Evolutionary conservation across 1,284 basidiomycete species (phyloP).

Genomic region (Cryptococcus sp.): DNA sequence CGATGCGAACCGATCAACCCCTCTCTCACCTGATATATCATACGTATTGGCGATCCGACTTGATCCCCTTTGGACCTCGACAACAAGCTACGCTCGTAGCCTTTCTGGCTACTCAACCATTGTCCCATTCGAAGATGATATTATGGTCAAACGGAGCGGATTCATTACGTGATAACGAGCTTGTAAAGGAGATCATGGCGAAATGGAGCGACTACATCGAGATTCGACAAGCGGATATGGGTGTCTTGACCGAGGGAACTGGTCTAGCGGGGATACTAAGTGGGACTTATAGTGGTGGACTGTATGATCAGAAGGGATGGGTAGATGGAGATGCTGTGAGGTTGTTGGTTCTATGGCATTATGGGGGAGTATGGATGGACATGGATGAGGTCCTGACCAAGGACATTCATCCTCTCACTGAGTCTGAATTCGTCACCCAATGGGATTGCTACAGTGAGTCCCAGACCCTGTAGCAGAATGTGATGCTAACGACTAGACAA

Average conservation of each 20-base stretch:
- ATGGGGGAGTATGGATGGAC: slow-evolving; percentile 89
- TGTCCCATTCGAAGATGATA: slow-evolving; percentile 60
- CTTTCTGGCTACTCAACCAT: slow-evolving; percentile 82
- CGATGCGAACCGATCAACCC: slow-evolving; percentile 51
- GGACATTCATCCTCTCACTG: slow-evolving; percentile 72
- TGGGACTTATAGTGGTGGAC: slow-evolving; percentile 41
- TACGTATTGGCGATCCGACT: slow-evolving; percentile 84
- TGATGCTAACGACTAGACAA: slow-evolving; percentile 58
- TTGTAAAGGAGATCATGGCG: slow-evolving; percentile 60
- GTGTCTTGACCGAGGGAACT: slow-evolving; percentile 65
- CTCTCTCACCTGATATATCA: slow-evolving; percentile 63
- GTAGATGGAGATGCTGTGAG: slow-evolving; percentile 86
- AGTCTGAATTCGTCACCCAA: slow-evolving; percentile 90
- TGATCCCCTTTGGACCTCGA: slow-evolving; percentile 67
- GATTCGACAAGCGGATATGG: slow-evolving; percentile 64
- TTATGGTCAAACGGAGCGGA: slow-evolving; percentile 86
- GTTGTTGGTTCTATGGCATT: slow-evolving; percentile 78
- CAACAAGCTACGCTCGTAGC: slow-evolving; percentile 85
- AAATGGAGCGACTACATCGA: slow-evolving; percentile 67
- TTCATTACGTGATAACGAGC: slow-evolving; percentile 51
- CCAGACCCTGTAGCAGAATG: neutral
- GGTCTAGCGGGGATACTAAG: slow-evolving; percentile 56
- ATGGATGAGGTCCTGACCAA: slow-evolving; percentile 88
- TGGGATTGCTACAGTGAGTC: slow-evolving; percentile 91
- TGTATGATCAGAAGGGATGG: slow-evolving; percentile 72